phyloP scores from a whole-genome alignment of 148 eudicot species.

The Fallopia convolvulus region DNA sequence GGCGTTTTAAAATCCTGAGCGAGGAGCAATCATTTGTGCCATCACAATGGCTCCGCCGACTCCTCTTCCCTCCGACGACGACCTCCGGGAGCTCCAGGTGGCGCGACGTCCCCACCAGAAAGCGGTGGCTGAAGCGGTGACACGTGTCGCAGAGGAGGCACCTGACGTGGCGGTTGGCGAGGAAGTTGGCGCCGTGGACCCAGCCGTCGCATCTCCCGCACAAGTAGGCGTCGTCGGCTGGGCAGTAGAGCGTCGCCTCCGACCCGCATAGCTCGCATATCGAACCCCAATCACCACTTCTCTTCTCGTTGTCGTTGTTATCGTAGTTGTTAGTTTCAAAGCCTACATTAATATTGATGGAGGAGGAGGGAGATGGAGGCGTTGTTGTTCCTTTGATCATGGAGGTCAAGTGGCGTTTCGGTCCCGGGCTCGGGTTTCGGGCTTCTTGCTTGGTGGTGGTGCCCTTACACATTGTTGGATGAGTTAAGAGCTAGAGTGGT shows the following conservation, averaged over 20 bases:
- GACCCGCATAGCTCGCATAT: constrained; percentile 30
- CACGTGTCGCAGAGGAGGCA: constrained; percentile 28
- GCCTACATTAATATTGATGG: neutral
- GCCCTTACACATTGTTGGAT: neutral
- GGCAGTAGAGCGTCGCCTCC: constrained; percentile 25
- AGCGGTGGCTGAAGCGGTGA: constrained; percentile 23
- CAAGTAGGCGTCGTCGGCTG: constrained; percentile 29
- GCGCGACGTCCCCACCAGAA: constrained; percentile 17
- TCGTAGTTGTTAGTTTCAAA: neutral
- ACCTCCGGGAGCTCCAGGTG: constrained; percentile 14
- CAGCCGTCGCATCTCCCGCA: constrained; percentile 30
- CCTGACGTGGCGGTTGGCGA: constrained; percentile 29
- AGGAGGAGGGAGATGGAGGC: neutral
- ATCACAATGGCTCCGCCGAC: constrained; percentile 7
- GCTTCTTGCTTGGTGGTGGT: neutral
- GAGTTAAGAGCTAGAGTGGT: neutral
- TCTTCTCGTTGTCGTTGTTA: neutral
- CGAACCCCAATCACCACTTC: neutral
- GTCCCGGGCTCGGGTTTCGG: neutral
- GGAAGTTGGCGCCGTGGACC: constrained; percentile 41
- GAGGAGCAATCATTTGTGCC: neutral
- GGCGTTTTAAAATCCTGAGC: neutral
- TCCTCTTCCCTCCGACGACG: constrained; percentile 11
- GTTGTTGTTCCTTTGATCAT: neutral
- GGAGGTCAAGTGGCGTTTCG: neutral